Percentiles rank a stretch among this genome's conserved stretches.
phyloP scores from a whole-genome alignment of 345 rosid genomes.

The Arabidopsis suecica region DNA sequence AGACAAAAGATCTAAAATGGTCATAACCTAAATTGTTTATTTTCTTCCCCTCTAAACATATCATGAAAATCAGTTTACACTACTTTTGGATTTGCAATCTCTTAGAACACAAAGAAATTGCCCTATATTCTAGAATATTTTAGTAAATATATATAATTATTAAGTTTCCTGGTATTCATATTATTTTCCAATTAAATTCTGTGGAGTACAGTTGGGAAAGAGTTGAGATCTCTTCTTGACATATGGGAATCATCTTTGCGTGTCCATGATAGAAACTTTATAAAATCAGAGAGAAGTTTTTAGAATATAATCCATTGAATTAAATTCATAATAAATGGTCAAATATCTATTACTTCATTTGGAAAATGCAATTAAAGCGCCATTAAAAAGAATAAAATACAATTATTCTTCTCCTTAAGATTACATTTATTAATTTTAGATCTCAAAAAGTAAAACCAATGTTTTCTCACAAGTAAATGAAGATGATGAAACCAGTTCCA shows the following conservation, averaged over 20 bases:
- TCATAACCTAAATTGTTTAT: not conserved
- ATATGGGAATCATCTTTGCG: constrained; percentile 9
- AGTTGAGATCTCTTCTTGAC: constrained; percentile 7
- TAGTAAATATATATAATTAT: not conserved
- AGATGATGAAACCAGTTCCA: constrained; percentile 38
- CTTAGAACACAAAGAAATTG: not conserved
- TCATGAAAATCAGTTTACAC: no score
- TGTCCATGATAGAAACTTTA: constrained; percentile 13
- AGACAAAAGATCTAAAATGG: not conserved
- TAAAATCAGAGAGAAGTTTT: not conserved
- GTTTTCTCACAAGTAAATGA: not conserved
- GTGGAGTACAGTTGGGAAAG: not conserved
- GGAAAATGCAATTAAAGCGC: constrained; percentile 2
- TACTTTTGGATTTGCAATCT: constrained; percentile 2
- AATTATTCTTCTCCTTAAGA: not conserved
- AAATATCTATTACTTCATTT: constrained; percentile 23
- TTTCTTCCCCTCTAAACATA: no score
- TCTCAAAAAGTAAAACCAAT: not conserved
- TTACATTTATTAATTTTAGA: not conserved
- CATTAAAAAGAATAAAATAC: not conserved
- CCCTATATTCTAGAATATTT: not conserved
- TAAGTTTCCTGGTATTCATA: not conserved
- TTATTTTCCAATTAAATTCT: not conserved
- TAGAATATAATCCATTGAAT: constrained; percentile 18
- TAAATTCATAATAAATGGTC: constrained; percentile 15